phyloP scores from a whole-genome alignment of 1,284 basidiomycete genomes.

The Ganoderma boninense region DNA sequence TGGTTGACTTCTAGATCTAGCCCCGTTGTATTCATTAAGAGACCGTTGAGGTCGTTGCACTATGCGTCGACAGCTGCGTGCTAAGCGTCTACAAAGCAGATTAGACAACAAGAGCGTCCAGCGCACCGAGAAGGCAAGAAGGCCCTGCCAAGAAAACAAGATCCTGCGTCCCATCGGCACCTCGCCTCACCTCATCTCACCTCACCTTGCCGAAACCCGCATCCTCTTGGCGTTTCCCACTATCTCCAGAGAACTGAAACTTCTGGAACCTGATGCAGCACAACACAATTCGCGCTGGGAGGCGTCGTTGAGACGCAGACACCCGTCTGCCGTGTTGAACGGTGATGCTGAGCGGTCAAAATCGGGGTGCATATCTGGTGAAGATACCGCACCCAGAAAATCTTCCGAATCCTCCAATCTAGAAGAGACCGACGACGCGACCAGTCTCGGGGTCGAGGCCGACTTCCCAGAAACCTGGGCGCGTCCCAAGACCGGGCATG shows the following conservation, averaged over 20 bases:
- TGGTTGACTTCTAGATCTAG: neutral
- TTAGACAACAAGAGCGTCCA: conserved; percentile 2
- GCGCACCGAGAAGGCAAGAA: neutral
- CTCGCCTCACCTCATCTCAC: neutral
- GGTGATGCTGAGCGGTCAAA: conserved; percentile 41
- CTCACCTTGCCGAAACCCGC: conserved; percentile 3
- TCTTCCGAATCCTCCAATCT: conserved; percentile 21
- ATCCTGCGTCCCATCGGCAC: neutral
- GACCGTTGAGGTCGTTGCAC: conserved; percentile 8
- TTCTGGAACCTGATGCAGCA: conserved; percentile 5
- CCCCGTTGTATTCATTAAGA: conserved; percentile 11
- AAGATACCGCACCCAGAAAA: conserved; percentile 32
- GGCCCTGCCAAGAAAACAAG: neutral
- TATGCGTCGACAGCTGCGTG: neutral
- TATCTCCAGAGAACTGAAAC: conserved; percentile 19
- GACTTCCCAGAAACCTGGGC: conserved; percentile 93
- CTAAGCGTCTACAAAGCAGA: conserved; percentile 11
- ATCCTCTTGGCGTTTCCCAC: conserved; percentile 18
- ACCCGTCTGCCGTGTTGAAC: conserved; percentile 51
- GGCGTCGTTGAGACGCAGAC: conserved; percentile 31
- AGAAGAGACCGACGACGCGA: conserved; percentile 80
- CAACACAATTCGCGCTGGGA: conserved; percentile 23
- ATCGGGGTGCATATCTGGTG: conserved; percentile 38
- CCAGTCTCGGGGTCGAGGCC: conserved; percentile 80
- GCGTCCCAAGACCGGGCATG: conserved; percentile 96